Percentiles rank a stretch among this genome's conserved stretches.
Conservation (phyloP, 352 stramenopile genomes). For the Peronospora tabacina region DNA sequence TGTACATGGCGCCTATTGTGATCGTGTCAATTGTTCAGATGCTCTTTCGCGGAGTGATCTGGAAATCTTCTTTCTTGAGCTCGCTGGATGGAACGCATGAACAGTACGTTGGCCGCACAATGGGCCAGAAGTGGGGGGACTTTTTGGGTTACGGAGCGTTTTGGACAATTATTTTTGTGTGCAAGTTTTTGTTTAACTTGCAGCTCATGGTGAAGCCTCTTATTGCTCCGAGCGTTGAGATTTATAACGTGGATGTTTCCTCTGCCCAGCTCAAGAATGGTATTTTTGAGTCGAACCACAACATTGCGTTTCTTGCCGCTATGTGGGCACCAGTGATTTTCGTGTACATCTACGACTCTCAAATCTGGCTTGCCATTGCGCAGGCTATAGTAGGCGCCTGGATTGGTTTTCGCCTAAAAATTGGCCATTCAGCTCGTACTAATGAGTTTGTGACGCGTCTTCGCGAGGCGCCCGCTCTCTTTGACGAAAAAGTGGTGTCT, state of each 20-base stretch:
- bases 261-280: slow-evolving; percentile 36
- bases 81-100: slow-evolving; percentile 58
- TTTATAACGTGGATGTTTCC: slow-evolving; percentile 78
- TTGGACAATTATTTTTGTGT: slow-evolving; percentile 78
- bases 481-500: slow-evolving; percentile 77
- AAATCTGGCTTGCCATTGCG: slow-evolving; percentile 84
- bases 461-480: slow-evolving; percentile 53
- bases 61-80: slow-evolving; percentile 47
- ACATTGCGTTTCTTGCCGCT: slow-evolving; percentile 66
- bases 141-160: slow-evolving; percentile 66
- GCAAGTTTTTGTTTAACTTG: slow-evolving; percentile 97
- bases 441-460: slow-evolving; percentile 64
- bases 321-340: slow-evolving; percentile 78
- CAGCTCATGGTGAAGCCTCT: slow-evolving; percentile 96
- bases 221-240: slow-evolving; percentile 93
- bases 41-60: slow-evolving; percentile 49
- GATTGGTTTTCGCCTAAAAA: slow-evolving; percentile 74
- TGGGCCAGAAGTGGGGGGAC: slow-evolving; percentile 60
- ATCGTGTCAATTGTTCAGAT: slow-evolving; percentile 61
- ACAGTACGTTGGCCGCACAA: slow-evolving; percentile 78
- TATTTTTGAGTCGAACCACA: slow-evolving; percentile 67
- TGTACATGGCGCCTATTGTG: slow-evolving; percentile 59
- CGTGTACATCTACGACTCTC: slow-evolving; percentile 83
- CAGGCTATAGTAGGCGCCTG: slow-evolving; percentile 66
- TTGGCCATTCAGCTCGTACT: slow-evolving; percentile 73